Conservation (phyloP, 2,329 filamentous ascomycete species). For the Sarocladium kiliense region DNA sequence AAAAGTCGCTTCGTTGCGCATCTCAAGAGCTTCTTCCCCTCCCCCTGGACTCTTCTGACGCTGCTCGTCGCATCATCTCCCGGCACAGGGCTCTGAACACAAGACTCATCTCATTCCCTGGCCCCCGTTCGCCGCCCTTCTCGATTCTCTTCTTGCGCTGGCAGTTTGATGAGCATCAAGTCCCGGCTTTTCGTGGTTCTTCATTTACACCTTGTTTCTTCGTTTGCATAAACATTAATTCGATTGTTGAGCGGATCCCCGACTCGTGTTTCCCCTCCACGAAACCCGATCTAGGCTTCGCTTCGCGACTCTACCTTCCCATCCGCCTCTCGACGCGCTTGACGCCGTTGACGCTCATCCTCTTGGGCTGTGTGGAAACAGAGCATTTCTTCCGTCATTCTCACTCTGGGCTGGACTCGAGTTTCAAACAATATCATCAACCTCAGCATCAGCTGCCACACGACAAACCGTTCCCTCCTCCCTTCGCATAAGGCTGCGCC, state of each 20-base stretch:
- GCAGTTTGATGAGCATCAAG: conserved; percentile 12
- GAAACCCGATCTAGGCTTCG: conserved; percentile 1
- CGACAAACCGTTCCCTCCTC: neutral
- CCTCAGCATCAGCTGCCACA: neutral
- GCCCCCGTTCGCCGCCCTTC: neutral
- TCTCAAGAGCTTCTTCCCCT: neutral
- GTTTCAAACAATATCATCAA: conserved; percentile 16
- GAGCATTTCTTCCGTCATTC: conserved; percentile 19
- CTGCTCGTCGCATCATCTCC: conserved; percentile 11
- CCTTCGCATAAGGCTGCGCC: conserved; percentile 5
- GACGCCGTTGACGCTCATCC: conserved; percentile 36
- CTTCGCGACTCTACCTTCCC: conserved; percentile 21
- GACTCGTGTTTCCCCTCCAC: conserved; percentile 20
- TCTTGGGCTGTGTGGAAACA: conserved; percentile 18
- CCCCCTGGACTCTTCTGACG: conserved; percentile 9
- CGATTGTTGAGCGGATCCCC: conserved; percentile 10
- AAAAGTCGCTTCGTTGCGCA: neutral
- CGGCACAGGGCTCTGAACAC: conserved; percentile 1
- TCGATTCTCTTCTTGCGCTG: conserved; percentile 11
- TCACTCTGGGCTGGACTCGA: conserved; percentile 45
- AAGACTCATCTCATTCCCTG: neutral
- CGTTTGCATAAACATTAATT: conserved; percentile 12
- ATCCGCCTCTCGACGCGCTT: conserved; percentile 32
- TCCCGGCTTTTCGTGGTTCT: conserved; percentile 6
- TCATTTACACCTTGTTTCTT: conserved; percentile 9